Conservation (phyloP, 202 grass and related monocot species). For the Carex sylvatica region DNA sequence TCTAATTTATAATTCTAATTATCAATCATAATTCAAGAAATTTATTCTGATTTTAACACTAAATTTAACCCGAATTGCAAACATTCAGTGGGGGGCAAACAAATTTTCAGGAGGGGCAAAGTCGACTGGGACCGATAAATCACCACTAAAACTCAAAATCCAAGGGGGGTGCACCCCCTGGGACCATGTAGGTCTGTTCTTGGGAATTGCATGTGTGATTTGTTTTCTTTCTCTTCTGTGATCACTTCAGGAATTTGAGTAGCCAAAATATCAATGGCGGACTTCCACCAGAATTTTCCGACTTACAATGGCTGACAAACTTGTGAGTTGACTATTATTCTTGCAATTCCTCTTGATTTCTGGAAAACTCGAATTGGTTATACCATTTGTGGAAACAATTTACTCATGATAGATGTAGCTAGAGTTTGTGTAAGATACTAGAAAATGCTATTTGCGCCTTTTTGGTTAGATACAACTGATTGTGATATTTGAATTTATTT, state of each 20-base stretch:
- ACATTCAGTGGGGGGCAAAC: too few species aligned
- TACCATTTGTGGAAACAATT: not conserved
- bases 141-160: too few species aligned
- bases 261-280: not conserved
- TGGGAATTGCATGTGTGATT: not conserved
- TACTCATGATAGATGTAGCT: constrained; percentile 8
- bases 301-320: not conserved
- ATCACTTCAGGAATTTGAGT: constrained; percentile 17
- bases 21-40: too few species aligned
- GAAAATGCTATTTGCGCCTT: not conserved
- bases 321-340: constrained; percentile 21
- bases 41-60: too few species aligned
- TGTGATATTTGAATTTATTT: not conserved
- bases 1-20: too few species aligned
- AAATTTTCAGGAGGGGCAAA: too few species aligned
- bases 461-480: constrained; percentile 15
- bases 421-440: not conserved
- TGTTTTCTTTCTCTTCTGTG: not conserved
- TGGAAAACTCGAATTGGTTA: not conserved
- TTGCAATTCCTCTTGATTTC: constrained; percentile 12
- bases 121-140: too few species aligned
- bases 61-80: too few species aligned
- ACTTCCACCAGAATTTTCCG: not conserved
- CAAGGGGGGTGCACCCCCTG: too few species aligned
- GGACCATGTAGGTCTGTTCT: too few species aligned